Conservation (phyloP, 805 yeast species). For the Barnettozyma sp. region DNA sequence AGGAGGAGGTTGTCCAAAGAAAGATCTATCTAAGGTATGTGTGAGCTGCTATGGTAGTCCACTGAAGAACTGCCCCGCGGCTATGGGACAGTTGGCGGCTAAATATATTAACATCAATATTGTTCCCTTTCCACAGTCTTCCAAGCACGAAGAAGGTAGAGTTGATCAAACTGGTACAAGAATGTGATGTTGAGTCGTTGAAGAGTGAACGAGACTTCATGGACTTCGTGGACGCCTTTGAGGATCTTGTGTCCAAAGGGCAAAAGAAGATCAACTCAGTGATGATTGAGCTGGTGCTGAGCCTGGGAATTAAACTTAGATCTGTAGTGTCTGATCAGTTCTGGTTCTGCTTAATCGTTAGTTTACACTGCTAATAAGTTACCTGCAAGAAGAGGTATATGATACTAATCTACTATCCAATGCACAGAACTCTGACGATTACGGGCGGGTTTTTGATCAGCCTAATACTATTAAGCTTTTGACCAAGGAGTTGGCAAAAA, state of each 20-base stretch:
- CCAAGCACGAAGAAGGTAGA: not conserved
- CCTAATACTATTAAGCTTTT: conserved; percentile 11
- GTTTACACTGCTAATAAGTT: no score
- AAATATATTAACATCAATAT: no score
- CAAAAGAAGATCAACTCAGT: conserved; percentile 11
- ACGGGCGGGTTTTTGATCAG: conserved; percentile 17
- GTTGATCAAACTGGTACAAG: conserved; percentile 9
- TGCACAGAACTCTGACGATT: conserved; percentile 11
- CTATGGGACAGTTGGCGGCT: no score
- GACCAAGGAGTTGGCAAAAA: conserved; percentile 8
- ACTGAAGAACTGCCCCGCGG: no score
- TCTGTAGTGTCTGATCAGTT: conserved; percentile 13
- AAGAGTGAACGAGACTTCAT: not conserved
- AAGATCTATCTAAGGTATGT: not conserved
- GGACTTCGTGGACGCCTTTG: conserved; percentile 12
- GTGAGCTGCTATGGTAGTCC: conserved; percentile 6
- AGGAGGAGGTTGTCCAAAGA: not conserved
- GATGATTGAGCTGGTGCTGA: conserved; percentile 19
- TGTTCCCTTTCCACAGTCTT: not conserved
- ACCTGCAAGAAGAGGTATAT: not conserved
- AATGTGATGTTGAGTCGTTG: conserved; percentile 8
- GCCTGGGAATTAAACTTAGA: conserved; percentile 20
- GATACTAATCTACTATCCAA: not conserved
- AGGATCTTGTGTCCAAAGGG: conserved; percentile 9
- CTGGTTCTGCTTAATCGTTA: conserved; percentile 21